Percentiles rank a stretch among this genome's conserved stretches.
phyloP scores from a whole-genome alignment of 495 filamentous ascomycete species.

The Aspergillus sparsus region DNA sequence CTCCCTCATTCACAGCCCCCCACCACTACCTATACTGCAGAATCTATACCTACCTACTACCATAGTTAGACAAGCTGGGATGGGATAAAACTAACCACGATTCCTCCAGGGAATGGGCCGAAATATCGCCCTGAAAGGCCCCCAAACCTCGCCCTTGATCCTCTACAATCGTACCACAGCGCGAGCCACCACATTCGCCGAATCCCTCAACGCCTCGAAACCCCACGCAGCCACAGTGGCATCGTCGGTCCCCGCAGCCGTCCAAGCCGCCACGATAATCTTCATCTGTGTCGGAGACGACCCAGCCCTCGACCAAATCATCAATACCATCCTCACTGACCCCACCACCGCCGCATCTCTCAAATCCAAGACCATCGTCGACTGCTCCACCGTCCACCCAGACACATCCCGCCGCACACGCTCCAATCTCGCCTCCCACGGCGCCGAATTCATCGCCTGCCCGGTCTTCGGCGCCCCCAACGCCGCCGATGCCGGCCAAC shows the following conservation, averaged over 20 bases:
- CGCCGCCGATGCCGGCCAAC: slow-evolving; percentile 71
- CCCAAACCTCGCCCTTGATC: slow-evolving; percentile 66
- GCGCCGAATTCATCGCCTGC: slow-evolving; percentile 74
- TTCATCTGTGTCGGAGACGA: slow-evolving; percentile 86
- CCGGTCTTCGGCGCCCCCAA: slow-evolving; percentile 83
- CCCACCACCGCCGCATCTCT: slow-evolving; percentile 40
- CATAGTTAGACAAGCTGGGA: too few relatives aligned
- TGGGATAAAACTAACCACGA: slow-evolving; percentile 19
- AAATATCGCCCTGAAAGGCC: slow-evolving; percentile 78
- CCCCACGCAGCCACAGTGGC: slow-evolving; percentile 52
- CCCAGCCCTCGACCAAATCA: slow-evolving; percentile 61
- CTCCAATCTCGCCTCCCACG: slow-evolving; percentile 53
- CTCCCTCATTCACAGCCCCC: slow-evolving; percentile 8
- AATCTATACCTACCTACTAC: too few relatives aligned
- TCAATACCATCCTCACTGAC: slow-evolving; percentile 45
- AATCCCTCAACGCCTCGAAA: slow-evolving; percentile 55
- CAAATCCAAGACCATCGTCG: slow-evolving; percentile 56
- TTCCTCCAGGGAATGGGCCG: slow-evolving; percentile 73
- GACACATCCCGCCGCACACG: slow-evolving; percentile 70
- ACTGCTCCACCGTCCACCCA: slow-evolving; percentile 87
- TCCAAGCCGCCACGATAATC: slow-evolving; percentile 70
- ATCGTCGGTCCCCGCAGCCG: slow-evolving; percentile 62
- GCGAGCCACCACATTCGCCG: slow-evolving; percentile 57
- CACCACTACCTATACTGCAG: too few relatives aligned
- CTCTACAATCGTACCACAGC: slow-evolving; percentile 77